phyloP scores from a whole-genome alignment of 2,329 filamentous ascomycete species.

The Stemphylium beticola region DNA sequence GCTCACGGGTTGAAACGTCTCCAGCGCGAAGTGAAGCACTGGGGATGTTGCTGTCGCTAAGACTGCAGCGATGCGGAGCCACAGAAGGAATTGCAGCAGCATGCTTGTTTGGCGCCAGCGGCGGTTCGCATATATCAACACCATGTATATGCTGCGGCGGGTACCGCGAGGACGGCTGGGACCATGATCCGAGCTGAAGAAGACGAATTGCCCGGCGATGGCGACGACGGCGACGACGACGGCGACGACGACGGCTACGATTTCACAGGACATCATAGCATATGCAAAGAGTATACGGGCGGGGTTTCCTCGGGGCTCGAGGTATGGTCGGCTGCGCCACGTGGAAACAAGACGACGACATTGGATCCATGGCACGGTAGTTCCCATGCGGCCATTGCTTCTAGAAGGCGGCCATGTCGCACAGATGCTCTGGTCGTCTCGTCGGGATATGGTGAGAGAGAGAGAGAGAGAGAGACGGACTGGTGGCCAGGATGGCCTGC shows the following conservation, averaged over 20 bases:
- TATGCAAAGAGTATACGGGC: not conserved
- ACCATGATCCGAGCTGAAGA: no score
- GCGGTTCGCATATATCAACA: constrained; percentile 6
- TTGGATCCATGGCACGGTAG: not conserved
- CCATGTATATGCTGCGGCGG: not conserved
- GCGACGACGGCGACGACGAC: no score
- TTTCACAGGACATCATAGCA: no score
- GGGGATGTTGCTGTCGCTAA: constrained; percentile 2
- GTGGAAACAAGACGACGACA: not conserved
- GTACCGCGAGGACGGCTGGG: not conserved
- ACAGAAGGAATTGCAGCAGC: not conserved
- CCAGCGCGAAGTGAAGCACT: constrained; percentile 10
- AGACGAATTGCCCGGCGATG: no score
- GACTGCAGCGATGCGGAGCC: not conserved
- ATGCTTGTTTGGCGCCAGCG: constrained; percentile 5
- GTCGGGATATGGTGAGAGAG: not conserved
- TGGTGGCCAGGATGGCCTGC: constrained; percentile 5
- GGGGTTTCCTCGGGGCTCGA: constrained; percentile 1
- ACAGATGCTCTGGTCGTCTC: not conserved
- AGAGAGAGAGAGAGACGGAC: no score
- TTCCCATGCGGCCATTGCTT: constrained; percentile 7
- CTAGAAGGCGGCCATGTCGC: constrained; percentile 9
- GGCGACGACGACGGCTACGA: not conserved
- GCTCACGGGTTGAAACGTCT: constrained; percentile 4
- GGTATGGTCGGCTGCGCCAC: constrained; percentile 8